Conservation (phyloP, 2,329 filamentous ascomycete genomes). For the Scedosporium apiospermum region DNA sequence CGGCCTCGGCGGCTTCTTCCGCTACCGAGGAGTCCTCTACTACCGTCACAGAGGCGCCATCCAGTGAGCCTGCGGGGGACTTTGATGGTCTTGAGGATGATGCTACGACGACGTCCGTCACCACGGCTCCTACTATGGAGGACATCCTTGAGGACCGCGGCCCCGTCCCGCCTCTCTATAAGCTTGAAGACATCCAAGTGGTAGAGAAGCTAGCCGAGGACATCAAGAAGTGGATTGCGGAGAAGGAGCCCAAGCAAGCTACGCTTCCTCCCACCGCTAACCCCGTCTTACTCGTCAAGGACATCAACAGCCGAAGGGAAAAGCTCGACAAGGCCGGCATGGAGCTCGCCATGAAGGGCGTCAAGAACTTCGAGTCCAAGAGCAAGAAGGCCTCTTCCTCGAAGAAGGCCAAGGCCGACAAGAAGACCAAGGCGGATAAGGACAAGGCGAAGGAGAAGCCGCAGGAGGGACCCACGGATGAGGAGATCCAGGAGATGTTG, state of each 20-base stretch:
- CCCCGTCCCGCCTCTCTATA: conserved; percentile 59
- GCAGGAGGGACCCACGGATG: conserved; percentile 25
- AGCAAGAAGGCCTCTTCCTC: conserved; percentile 31
- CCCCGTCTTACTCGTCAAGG: conserved; percentile 62
- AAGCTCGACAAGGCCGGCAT: conserved; percentile 63
- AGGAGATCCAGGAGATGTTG: conserved; percentile 42
- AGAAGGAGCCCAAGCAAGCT: conserved; percentile 61
- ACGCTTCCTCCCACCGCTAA: conserved; percentile 62
- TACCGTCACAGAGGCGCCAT: conserved; percentile 27
- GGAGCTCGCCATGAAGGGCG: conserved; percentile 61
- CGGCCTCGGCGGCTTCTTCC: conserved; percentile 40
- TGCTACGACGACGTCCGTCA: conserved; percentile 21
- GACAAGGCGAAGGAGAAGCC: conserved; percentile 26
- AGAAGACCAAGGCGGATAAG: conserved; percentile 26
- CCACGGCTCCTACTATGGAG: conserved; percentile 33
- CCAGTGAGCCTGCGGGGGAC: conserved; percentile 41
- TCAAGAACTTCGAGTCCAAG: conserved; percentile 42
- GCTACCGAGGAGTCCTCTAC: conserved; percentile 29
- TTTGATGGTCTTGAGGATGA: conserved; percentile 77
- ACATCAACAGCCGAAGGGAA: conserved; percentile 58
- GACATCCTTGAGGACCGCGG: conserved; percentile 35
- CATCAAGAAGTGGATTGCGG: conserved; percentile 63
- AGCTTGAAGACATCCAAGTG: conserved; percentile 57
- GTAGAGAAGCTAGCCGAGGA: conserved; percentile 54
- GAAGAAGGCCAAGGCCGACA: conserved; percentile 25